These are phyloP conservation scores for Ogataea minuta DNA, from an alignment of 805 yeast species.

Conservation along the genomic window DNA sequence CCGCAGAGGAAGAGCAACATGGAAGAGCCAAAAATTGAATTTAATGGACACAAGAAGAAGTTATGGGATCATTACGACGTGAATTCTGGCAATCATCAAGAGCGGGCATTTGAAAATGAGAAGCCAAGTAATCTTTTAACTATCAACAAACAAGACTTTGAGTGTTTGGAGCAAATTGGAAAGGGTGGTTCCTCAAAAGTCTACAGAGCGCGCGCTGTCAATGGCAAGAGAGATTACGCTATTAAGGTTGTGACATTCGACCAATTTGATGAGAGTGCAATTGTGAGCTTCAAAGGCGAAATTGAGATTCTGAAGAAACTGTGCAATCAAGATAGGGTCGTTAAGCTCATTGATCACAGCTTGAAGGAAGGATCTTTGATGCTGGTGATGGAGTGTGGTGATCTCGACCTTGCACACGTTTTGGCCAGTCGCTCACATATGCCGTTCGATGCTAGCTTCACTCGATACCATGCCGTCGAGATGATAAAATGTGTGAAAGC, in stretches of 20 bases:
- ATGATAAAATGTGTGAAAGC: slow-evolving; percentile 78
- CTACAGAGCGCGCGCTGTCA: slow-evolving; percentile 61
- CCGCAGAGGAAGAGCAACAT: background rate
- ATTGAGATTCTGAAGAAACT: slow-evolving; percentile 69
- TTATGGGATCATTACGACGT: background rate
- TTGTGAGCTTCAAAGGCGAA: slow-evolving; percentile 85
- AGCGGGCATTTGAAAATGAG: slow-evolving; percentile 4
- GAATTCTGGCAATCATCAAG: slow-evolving; percentile 1
- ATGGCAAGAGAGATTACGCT: slow-evolving; percentile 63
- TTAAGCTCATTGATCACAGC: slow-evolving; percentile 72
- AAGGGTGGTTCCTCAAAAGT: slow-evolving; percentile 93
- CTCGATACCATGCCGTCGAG: slow-evolving; percentile 75
- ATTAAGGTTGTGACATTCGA: slow-evolving; percentile 78
- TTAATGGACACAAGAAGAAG: slow-evolving; percentile 1
- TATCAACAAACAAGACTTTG: slow-evolving; percentile 65
- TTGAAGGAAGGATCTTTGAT: slow-evolving; percentile 60
- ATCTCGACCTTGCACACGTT: slow-evolving; percentile 82
- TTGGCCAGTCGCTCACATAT: slow-evolving; percentile 51
- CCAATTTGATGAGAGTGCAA: slow-evolving; percentile 72
- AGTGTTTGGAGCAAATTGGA: slow-evolving; percentile 75
- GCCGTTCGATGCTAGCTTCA: slow-evolving; percentile 71
- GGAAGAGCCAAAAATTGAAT: background rate
- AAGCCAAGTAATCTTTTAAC: slow-evolving; percentile 18
- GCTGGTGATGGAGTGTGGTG: slow-evolving; percentile 94
- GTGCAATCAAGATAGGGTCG: slow-evolving; percentile 66